Evolutionary conservation across 495 filamentous ascomycete species (phyloP).

Genomic region (Penicillium herquei): DNA sequence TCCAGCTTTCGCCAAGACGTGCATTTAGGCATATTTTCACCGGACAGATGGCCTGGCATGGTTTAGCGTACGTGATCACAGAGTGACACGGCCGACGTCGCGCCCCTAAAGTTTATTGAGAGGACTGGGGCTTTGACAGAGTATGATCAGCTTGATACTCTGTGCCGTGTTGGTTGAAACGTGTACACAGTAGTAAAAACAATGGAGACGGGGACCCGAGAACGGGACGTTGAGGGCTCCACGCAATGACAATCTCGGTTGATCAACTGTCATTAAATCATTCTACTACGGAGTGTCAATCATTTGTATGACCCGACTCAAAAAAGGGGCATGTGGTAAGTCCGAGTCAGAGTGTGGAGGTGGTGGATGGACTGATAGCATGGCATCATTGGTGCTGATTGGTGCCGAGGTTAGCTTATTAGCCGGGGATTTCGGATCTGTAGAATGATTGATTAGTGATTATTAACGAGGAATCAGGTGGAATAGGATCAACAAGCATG

Average conservation of each 20-base stretch:
- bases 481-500: not conserved
- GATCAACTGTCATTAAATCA: not conserved
- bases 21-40: not conserved
- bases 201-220: too few species aligned
- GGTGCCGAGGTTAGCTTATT: not conserved
- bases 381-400: constrained; percentile 11
- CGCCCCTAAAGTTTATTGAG: constrained; percentile 6
- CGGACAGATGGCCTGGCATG: constrained; percentile 15
- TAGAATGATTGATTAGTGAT: not conserved
- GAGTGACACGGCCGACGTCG: not conserved
- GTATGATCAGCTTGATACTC: not conserved
- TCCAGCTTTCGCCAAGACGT: too few species aligned
- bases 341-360: too few species aligned
- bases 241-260: not conserved
- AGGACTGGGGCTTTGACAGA: not conserved
- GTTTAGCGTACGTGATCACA: constrained; percentile 10
- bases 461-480: not conserved
- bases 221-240: not conserved
- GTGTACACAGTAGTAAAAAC: too few species aligned
- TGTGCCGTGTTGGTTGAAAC: not conserved
- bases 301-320: not conserved
- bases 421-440: not conserved
- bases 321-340: not conserved
- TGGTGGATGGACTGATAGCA: too few species aligned
- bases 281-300: not conserved